Evolutionary conservation across 1,284 basidiomycete genomes (phyloP), one percentile per base, ranked within the genome.

Genomic region (Trichosporon sp.): DNA sequence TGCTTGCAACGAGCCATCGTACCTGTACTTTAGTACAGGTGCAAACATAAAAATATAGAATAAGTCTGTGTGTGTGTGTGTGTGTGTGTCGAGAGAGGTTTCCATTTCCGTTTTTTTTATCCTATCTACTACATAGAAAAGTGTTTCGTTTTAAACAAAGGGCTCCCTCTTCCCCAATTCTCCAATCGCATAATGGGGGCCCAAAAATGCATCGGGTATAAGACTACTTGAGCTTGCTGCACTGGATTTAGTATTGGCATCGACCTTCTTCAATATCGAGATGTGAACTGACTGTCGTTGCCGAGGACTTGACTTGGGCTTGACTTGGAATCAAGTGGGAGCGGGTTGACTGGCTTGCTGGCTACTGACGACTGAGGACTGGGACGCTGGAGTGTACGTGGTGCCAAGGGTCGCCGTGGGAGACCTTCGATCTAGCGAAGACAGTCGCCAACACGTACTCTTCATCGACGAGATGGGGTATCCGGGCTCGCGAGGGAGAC

Each of bases 21-120:
- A 19, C 48, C 19, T 19, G 48, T 51, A 2, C 21, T 19, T 4
- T 21, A 21, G 21, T 8, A 16, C 19, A 10, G 7, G 51, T 6
- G 51, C 51, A 21, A 7, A 19, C 51, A n/a, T 54, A 54, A 54
- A 54, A 54, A 54, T 54, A 54, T 54, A 54, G 51, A 54, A 54
- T 54, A 54, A 7, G 48, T 19, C 35, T 37, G 35, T 37, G 35
- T 37, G 35, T 37, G 35, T 37, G 35, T 37, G 35, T 37, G 35
- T 37, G 35, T 37, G 35, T 37, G 51, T 54, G 51, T 54, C 19
- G 51, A 51, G 51, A 21, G 51, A 26, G 19, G 51, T 54, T 54
- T 54, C 19, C 51, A 26, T 26, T 54, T 54, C 8, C 19, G 4
- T 21, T 26, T 26, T 54, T 21, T 54, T 11, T 54, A 37, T 37